Percentiles rank a stretch among this genome's conserved stretches.
Evolutionary conservation across 176 grass and related monocot genomes (phyloP).

Genomic region (Triticum monococcum): DNA sequence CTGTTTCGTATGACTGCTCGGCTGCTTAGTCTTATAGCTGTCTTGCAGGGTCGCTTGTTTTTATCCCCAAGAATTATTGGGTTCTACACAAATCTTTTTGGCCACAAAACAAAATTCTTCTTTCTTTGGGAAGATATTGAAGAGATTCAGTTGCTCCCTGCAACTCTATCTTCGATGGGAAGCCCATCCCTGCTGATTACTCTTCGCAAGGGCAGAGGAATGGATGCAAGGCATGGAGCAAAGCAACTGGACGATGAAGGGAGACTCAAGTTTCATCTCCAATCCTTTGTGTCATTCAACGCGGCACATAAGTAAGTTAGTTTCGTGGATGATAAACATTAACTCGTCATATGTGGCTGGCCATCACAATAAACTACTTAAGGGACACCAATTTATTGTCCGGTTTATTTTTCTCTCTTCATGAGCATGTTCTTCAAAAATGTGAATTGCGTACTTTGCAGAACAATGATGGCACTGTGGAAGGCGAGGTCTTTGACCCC

Average conservation of each 20-base stretch:
- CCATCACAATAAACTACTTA: constrained; percentile 7
- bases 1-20: neutral
- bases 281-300: constrained; percentile 88
- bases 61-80: constrained; percentile 97
- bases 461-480: constrained; percentile 95
- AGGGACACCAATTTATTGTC: neutral
- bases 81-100: constrained; percentile 88
- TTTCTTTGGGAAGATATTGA: constrained; percentile 99
- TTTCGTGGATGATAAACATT: constrained; percentile 24
- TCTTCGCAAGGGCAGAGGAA: constrained; percentile 79
- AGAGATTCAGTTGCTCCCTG: constrained; percentile 61
- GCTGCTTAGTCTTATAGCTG: constrained; percentile 1
- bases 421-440: constrained; percentile 23
- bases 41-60: constrained; percentile 86
- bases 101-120: constrained; percentile 98
- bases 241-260: constrained; percentile 77
- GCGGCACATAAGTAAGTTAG: constrained; percentile 69
- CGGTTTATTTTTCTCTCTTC: neutral
- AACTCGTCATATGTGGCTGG: neutral
- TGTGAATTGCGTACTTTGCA: constrained; percentile 32
- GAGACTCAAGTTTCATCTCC: constrained; percentile 84
- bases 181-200: constrained; percentile 72
- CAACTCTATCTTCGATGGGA: constrained; percentile 81
- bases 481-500: constrained; percentile 76
- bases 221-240: constrained; percentile 85